Conservation (phyloP, 352 stramenopile genomes). For the Globisporangium mamillatum region DNA sequence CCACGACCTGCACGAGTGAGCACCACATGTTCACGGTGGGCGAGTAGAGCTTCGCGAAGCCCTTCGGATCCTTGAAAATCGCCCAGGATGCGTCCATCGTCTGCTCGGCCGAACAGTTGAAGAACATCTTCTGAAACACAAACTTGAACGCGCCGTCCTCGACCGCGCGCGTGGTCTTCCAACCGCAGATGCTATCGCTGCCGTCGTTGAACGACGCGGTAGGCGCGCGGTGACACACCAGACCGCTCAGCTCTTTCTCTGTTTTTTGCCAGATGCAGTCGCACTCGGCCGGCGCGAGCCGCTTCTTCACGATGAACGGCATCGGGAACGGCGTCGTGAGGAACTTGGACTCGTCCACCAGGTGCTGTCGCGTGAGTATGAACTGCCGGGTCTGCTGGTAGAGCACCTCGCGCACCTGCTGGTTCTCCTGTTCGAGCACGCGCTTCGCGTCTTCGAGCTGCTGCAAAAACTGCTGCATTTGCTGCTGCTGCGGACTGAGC, state of each 20-base stretch:
- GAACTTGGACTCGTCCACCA: conserved; percentile 9
- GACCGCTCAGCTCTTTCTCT: conserved; percentile 9
- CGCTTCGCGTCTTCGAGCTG: conserved; percentile 13
- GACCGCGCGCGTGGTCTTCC: conserved; percentile 14
- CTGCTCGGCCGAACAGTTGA: background rate
- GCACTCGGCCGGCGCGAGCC: conserved; percentile 12
- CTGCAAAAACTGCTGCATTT: conserved; percentile 2
- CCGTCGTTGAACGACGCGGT: background rate
- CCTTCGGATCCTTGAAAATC: conserved; percentile 13
- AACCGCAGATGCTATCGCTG: conserved; percentile 14
- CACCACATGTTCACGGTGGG: conserved; percentile 18
- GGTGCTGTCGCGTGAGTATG: conserved; percentile 11
- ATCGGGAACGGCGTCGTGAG: conserved; percentile 9
- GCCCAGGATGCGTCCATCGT: conserved; percentile 13
- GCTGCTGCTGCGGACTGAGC: conserved; percentile 2
- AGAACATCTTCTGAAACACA: conserved; percentile 17
- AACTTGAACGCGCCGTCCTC: conserved; percentile 22
- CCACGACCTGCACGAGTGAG: conserved; percentile 17
- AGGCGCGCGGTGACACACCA: background rate
- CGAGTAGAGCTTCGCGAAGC: conserved; percentile 18
- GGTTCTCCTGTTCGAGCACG: conserved; percentile 12
- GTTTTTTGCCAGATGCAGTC: conserved; percentile 15
- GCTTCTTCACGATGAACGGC: conserved; percentile 19
- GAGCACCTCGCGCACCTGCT: conserved; percentile 9
- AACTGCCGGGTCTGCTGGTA: conserved; percentile 16